Conservation (phyloP, 495 filamentous ascomycete genomes). For the Aspergillus conjunctus region DNA sequence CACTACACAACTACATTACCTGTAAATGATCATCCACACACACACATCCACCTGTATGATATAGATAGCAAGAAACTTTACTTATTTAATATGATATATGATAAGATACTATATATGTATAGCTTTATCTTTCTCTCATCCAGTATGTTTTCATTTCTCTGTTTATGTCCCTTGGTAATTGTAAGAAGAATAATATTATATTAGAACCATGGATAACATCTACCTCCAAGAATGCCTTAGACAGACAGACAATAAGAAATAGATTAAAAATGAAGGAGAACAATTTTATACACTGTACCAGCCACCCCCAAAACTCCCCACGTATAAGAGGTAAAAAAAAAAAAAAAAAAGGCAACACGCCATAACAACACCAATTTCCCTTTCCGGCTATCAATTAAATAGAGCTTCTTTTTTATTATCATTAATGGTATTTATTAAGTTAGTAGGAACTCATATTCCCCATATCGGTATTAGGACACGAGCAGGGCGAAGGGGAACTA, state of each 20-base stretch:
- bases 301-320: too few species aligned
- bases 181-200: too few species aligned
- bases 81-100: constrained; percentile 14
- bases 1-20: too few species aligned
- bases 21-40: constrained; percentile 15
- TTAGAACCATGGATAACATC: too few species aligned
- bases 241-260: too few species aligned
- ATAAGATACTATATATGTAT: not conserved
- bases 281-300: too few species aligned
- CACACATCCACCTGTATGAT: constrained; percentile 12
- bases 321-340: not conserved
- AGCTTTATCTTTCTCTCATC: not conserved
- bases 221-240: too few species aligned
- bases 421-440: not conserved
- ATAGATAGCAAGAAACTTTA: constrained; percentile 12
- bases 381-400: too few species aligned
- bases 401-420: not conserved
- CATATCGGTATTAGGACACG: constrained; percentile 5
- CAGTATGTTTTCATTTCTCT: not conserved
- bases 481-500: constrained; percentile 2
- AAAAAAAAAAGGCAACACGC: not conserved
- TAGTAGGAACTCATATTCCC: not conserved
- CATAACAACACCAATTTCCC: too few species aligned
- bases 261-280: too few species aligned
- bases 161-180: too few species aligned